Percentiles rank a stretch among this genome's conserved stretches.
Evolutionary conservation across 192 early-diverging fungal species (phyloP).

Genomic region (Glomus cerebriforme): DNA sequence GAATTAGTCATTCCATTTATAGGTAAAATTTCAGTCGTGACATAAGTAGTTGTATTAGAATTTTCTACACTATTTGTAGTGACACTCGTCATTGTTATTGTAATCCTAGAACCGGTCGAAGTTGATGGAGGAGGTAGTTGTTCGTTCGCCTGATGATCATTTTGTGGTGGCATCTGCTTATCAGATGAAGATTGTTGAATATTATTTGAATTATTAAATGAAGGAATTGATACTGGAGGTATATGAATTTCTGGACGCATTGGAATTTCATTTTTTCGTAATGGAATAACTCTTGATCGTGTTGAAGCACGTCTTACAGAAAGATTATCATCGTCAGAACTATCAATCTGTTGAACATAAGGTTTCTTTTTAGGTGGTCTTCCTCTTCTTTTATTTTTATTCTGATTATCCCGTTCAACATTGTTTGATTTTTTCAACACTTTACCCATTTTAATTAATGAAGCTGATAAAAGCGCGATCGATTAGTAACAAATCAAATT

Average conservation of each 20-base stretch:
- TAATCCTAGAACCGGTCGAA: background rate
- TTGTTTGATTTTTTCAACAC: background rate
- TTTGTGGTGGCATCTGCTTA: background rate
- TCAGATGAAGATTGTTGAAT: background rate
- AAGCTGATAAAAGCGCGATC: background rate
- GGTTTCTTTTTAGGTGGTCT: background rate
- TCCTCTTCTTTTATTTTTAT: background rate
- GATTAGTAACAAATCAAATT: too few relatives aligned
- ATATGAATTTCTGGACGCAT: slow-evolving; percentile 5
- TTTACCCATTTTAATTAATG: background rate
- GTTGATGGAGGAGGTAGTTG: background rate
- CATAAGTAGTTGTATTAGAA: slow-evolving; percentile 12
- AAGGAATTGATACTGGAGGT: background rate
- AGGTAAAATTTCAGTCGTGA: background rate
- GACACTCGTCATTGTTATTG: slow-evolving; percentile 3
- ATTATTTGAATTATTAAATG: background rate
- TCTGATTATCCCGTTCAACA: background rate
- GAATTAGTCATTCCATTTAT: background rate
- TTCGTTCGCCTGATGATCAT: too few relatives aligned
- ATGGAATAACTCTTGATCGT: background rate
- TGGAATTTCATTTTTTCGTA: background rate
- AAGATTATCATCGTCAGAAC: background rate
- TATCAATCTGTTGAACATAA: background rate
- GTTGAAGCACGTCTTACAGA: background rate
- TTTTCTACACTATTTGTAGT: background rate